phyloP scores from a whole-genome alignment of 116 monocot species.

The Trichopus zeylanicus region DNA sequence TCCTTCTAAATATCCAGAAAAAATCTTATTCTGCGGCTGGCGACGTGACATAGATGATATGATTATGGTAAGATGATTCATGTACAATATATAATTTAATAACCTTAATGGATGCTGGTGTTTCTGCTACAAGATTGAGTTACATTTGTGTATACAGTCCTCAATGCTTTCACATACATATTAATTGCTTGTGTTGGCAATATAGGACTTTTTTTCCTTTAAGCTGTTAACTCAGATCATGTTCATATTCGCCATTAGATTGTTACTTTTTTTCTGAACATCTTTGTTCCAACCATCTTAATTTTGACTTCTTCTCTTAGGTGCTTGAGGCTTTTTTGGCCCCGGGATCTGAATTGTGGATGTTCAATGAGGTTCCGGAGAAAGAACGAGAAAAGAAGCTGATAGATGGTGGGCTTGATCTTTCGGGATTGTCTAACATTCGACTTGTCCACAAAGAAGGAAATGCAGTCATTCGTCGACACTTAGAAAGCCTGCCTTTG shows the following conservation, averaged over 20 bases:
- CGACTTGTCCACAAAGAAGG: conserved; percentile 80
- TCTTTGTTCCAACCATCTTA: no score
- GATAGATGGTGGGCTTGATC: conserved; percentile 73
- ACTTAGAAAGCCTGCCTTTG: conserved; percentile 76
- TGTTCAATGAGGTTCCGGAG: conserved; percentile 87
- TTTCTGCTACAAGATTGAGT: not conserved
- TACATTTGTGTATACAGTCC: no score
- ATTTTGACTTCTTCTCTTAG: no score
- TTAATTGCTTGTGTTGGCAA: no score
- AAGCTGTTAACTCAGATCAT: no score
- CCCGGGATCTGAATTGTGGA: conserved; percentile 82
- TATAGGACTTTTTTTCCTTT: no score
- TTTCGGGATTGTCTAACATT: conserved; percentile 55
- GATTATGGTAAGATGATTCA: conserved; percentile 95
- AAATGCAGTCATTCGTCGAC: conserved; percentile 81
- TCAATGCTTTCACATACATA: no score
- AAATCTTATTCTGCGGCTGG: conserved; percentile 94
- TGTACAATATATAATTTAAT: no score
- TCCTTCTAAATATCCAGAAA: conserved; percentile 77
- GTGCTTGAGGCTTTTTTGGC: conserved; percentile 86
- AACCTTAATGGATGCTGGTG: not conserved
- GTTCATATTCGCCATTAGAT: not conserved
- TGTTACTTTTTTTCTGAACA: not conserved
- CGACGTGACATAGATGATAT: conserved; percentile 94
- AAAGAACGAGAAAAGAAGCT: conserved; percentile 76